Conservation (phyloP, 139 green algal species). For the Desmodesmus armatus region DNA sequence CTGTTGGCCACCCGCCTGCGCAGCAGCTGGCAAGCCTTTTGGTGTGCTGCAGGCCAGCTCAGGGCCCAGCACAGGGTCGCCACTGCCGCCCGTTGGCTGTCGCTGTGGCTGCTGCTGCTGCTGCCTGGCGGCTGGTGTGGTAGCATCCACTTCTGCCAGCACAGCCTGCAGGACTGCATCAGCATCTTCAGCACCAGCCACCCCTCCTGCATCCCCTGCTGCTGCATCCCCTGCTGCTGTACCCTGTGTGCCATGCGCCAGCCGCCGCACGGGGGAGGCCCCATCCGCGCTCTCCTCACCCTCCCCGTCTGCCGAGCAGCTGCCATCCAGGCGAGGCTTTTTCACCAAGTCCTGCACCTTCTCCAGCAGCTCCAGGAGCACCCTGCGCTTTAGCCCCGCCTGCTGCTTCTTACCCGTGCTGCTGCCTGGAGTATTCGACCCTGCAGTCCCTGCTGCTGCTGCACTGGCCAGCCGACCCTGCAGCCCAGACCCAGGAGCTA, state of each 20-base stretch:
- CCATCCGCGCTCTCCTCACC: background rate
- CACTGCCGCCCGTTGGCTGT: background rate
- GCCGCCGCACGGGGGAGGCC: no score
- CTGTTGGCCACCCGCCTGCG: no score
- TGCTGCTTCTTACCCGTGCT: background rate
- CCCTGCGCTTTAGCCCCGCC: conserved; percentile 53
- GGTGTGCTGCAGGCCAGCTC: no score
- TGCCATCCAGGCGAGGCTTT: background rate
- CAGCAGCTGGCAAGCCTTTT: no score
- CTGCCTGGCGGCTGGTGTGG: background rate
- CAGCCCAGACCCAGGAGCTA: no score
- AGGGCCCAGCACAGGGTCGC: no score
- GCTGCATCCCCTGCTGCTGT: background rate
- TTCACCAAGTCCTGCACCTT: conserved; percentile 45
- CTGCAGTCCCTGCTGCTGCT: background rate
- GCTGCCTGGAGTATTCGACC: no score
- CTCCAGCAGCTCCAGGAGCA: conserved; percentile 63
- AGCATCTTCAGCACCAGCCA: background rate
- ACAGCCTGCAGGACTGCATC: background rate
- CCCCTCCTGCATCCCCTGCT: background rate
- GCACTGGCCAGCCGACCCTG: background rate
- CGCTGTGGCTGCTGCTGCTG: conserved; percentile 18
- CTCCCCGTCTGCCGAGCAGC: background rate
- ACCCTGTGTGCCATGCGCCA: no score
- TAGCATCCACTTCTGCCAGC: background rate